Percentiles rank a stretch among this genome's conserved stretches.
Conservation (phyloP, 2,329 filamentous ascomycete genomes). For the Neocatenulostroma microsporum region DNA sequence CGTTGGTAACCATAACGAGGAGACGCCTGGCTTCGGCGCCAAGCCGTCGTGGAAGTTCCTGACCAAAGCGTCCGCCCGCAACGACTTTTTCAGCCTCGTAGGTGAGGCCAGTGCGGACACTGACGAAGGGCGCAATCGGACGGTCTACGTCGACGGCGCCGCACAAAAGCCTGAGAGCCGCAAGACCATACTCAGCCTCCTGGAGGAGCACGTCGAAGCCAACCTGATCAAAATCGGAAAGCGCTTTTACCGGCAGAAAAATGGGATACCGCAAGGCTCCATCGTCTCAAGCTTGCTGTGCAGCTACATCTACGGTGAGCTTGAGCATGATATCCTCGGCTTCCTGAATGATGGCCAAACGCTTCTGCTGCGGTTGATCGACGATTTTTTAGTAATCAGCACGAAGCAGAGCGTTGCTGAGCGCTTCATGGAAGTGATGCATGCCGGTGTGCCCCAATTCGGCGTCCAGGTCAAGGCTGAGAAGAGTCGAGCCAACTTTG, state of each 20-base stretch:
- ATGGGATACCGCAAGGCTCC: constrained; percentile 89
- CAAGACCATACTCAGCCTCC: constrained; percentile 57
- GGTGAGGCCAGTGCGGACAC: constrained; percentile 19
- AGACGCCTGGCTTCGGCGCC: constrained; percentile 26
- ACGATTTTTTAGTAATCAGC: constrained; percentile 89
- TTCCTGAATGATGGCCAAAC: constrained; percentile 55
- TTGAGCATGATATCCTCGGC: constrained; percentile 61
- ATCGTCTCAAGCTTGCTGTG: constrained; percentile 79
- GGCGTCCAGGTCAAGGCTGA: constrained; percentile 67
- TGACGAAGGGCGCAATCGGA: constrained; percentile 45
- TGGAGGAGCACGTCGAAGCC: constrained; percentile 69
- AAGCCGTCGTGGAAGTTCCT: constrained; percentile 34
- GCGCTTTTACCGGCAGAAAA: constrained; percentile 77
- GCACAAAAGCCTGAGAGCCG: constrained; percentile 51
- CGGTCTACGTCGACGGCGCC: constrained; percentile 68
- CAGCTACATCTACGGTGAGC: constrained; percentile 90
- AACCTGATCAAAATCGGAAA: constrained; percentile 87
- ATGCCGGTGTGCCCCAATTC: constrained; percentile 67
- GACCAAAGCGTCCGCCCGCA: constrained; percentile 31
- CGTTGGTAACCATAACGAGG: constrained; percentile 29
- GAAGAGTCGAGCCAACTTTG: constrained; percentile 84
- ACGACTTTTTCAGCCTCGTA: constrained; percentile 25
- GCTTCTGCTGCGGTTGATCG: constrained; percentile 72
- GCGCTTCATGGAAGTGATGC: constrained; percentile 71
- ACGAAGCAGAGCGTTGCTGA: constrained; percentile 58